Evolutionary conservation across 169 alveolate genomes (phyloP), one percentile per base, ranked within the genome.

Genomic region (Plasmodium chabaudi): DNA sequence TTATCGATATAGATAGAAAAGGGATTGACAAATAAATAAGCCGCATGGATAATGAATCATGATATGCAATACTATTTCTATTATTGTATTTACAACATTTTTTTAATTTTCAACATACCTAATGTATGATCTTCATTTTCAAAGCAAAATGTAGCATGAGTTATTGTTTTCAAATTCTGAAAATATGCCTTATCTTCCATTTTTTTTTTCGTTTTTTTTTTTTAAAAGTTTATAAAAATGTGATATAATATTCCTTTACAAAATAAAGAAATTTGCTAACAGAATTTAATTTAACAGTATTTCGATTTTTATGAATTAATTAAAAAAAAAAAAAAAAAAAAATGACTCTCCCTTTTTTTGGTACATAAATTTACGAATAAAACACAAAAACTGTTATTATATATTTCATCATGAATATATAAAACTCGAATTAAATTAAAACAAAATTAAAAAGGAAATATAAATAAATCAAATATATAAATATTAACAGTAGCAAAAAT

Each of bases 71-170:
- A 27, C 1, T 27, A 27, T 27, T 27, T 27, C 6, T 34, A 34
- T 34, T 2, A 34, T 34, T 34, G 4, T 3, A 34, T 34, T 34
- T 34, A 34, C 7, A 34, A 51, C 12, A 67, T 13, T 12, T 67
- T 67, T 69, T 69, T 44, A 42, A 1, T n/a, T 57, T 57, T 23
- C 13, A 65, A 69, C 9, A n/a, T 87, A 87, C 92, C 97, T 46
- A 95, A 86, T 6, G 97, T 95, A 75, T 95, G 97, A 63, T 94
- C 97, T 59, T 95, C 97, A 72, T 93, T 94, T 68, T 94, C 96
- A 55, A 95, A 89, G 51, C 94, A 88, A 75, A 94, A 94, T 17
- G 97, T 94, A 10, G 89, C 89, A 19, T 79, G 89, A 7, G 77
- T 79, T 61, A 79, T 34, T n/a, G 49, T 64, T 51, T 49, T 79